These are phyloP conservation scores for Melastoma malabathricum DNA, from an alignment of 345 rosid species.

Conservation along the genomic window DNA sequence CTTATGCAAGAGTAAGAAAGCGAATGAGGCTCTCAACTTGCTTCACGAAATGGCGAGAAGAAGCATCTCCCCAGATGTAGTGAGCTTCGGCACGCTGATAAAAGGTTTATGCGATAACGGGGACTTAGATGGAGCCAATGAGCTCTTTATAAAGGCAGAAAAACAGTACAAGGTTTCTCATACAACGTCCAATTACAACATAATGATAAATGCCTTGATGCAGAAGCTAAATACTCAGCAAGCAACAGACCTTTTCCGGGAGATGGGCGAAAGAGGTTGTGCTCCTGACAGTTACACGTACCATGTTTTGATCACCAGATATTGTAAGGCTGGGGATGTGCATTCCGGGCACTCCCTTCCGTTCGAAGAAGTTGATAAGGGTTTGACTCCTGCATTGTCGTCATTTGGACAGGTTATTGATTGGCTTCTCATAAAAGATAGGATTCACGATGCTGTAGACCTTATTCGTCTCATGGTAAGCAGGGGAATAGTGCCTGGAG, in stretches of 20 bases:
- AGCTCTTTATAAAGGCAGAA: constrained; percentile 44
- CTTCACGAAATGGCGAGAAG: constrained; percentile 40
- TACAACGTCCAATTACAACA: constrained; percentile 55
- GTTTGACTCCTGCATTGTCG: constrained; percentile 52
- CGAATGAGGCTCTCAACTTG: constrained; percentile 51
- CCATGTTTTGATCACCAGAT: constrained; percentile 68
- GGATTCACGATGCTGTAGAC: constrained; percentile 56
- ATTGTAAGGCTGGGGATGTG: constrained; percentile 58
- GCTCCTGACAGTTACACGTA: constrained; percentile 63
- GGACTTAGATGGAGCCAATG: constrained; percentile 55
- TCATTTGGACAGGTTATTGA: constrained; percentile 76
- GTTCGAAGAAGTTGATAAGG: constrained; percentile 40
- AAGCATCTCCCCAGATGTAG: constrained; percentile 47
- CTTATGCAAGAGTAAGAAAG: constrained; percentile 54
- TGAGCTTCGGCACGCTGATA: constrained; percentile 54
- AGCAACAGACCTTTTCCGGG: constrained; percentile 54
- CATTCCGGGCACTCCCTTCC: constrained; percentile 45
- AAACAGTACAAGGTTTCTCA: constrained; percentile 32
- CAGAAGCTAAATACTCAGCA: constrained; percentile 44
- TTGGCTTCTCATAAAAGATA: constrained; percentile 61
- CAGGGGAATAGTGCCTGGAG: constrained; percentile 61
- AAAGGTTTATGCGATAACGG: constrained; percentile 55
- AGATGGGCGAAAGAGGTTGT: constrained; percentile 49
- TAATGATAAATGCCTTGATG: constrained; percentile 59
- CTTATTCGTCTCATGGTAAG: constrained; percentile 60